Evolutionary conservation across 495 filamentous ascomycete genomes (phyloP), one percentile per base, ranked within the genome.

Genomic region (Gamarada debralockiae): DNA sequence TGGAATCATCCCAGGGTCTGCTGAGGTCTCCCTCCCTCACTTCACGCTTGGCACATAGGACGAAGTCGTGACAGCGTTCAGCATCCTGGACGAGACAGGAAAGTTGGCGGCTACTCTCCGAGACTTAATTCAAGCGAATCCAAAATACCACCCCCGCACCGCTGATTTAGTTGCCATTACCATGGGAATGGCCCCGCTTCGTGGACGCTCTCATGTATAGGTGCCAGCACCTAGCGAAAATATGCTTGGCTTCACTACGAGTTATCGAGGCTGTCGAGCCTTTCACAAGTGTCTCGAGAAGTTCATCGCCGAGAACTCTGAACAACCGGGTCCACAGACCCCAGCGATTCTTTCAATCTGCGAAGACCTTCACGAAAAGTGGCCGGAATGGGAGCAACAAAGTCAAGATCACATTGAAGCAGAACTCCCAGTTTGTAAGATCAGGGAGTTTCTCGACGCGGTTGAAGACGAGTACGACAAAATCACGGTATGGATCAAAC

Each of bases 221-320:
- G 50, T 58, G 2, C 56, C 56, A 5, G 56, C 56, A 23, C 56
- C 56, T 13, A 58, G 56, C 34, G 56, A 58, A 8, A 58, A 58
- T 39, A 25, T 58, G n/a, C 15, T 50, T 46, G 56, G 56, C 13
- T 36, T 58, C 1, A 58, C 56, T 15, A 50, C 45, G 4, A 54
- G 50, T 41, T 37, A 39, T 5, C 7, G 45, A 0, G 56, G 56
- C 4, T 44, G 56, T 0, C 29, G 31, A 50, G 44, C 50, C 1
- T 58, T 58, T 24, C 41, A 49, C 5, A 14, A 42, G 36, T 52
- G 55, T 23, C 38, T 58, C 13, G 42, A 58, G 41, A 40, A 58
- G 37, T 45, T 48, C 34, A 43, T 58, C 12, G 47, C 25, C 3
- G 41, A 38, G 18, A 46, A 48, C n/a, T 21, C 31, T 1, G 20